These are phyloP conservation scores for Colletotrichum gloeosporioides DNA, from an alignment of 2,329 filamentous ascomycete genomes.

Conservation along the genomic window DNA sequence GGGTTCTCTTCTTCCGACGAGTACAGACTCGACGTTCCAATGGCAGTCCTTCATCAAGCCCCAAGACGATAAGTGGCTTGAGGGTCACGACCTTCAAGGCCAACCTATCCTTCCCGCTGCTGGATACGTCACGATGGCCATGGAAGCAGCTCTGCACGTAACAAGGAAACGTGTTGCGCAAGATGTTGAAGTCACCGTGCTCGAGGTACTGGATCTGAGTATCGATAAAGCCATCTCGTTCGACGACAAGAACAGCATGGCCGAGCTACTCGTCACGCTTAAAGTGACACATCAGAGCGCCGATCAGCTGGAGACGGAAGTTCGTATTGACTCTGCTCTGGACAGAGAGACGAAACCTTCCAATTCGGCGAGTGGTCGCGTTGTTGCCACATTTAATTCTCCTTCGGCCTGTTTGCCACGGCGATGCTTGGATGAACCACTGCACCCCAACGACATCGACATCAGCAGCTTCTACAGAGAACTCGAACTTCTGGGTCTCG, in stretches of 20 bases:
- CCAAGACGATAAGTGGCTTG: conserved; percentile 36
- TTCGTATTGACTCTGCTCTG: background rate
- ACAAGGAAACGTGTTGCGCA: background rate
- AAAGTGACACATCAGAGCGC: background rate
- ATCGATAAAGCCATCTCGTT: conserved; percentile 6
- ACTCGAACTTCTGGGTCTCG: background rate
- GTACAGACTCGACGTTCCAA: background rate
- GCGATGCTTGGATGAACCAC: background rate
- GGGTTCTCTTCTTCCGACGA: background rate
- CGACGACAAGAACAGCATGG: background rate
- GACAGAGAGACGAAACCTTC: background rate
- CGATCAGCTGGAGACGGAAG: background rate
- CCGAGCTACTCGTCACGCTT: background rate
- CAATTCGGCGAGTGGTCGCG: background rate
- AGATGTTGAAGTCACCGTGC: background rate
- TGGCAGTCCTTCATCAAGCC: conserved; percentile 23
- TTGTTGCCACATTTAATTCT: background rate
- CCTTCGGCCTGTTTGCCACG: background rate
- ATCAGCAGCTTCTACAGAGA: background rate
- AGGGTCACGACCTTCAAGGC: conserved; percentile 37
- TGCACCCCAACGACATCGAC: background rate
- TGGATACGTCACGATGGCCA: conserved; percentile 47
- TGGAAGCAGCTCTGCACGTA: conserved; percentile 39
- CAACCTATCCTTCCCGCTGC: conserved; percentile 48
- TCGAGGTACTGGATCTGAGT: background rate